Conservation (phyloP, 2,329 filamentous ascomycete genomes). For the Aspergillus pseudoterreus region DNA sequence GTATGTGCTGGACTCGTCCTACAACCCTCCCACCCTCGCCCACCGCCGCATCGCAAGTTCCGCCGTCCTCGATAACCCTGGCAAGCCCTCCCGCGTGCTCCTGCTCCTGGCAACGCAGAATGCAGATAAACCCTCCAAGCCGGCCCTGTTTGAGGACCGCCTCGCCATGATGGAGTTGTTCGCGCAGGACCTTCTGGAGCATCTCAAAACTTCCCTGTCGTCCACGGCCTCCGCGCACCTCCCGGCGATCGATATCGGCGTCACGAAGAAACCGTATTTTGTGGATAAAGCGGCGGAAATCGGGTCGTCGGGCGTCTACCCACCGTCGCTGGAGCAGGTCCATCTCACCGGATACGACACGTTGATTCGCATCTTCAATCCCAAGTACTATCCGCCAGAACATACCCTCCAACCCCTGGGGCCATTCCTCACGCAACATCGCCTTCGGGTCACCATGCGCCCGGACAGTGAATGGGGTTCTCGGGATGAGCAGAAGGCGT, state of each 20-base stretch:
- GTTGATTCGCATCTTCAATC: constrained; percentile 45
- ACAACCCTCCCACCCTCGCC: constrained; percentile 62
- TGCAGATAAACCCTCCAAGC: constrained; percentile 58
- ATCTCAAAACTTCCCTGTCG: constrained; percentile 19
- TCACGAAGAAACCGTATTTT: constrained; percentile 48
- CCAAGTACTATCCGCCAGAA: constrained; percentile 47
- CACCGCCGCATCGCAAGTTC: constrained; percentile 55
- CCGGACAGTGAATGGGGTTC: constrained; percentile 39
- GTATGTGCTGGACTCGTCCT: constrained; percentile 63
- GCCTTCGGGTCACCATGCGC: constrained; percentile 43
- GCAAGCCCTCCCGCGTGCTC: constrained; percentile 43
- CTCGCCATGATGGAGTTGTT: constrained; percentile 49
- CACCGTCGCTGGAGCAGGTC: constrained; percentile 38
- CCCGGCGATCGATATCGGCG: constrained; percentile 43
- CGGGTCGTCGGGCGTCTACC: constrained; percentile 34
- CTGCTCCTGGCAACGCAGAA: constrained; percentile 62
- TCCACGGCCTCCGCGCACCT: constrained; percentile 10
- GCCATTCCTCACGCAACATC: constrained; percentile 41
- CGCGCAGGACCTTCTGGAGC: constrained; percentile 39
- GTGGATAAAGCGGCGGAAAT: constrained; percentile 46
- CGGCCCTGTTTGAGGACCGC: constrained; percentile 46
- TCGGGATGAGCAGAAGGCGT: constrained; percentile 37
- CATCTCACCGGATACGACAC: constrained; percentile 50
- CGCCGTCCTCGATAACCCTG: constrained; percentile 43
- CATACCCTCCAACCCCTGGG: constrained; percentile 40